Evolutionary conservation across 345 rosid species (phyloP).

Genomic region (Rhodamnia argentea): DNA sequence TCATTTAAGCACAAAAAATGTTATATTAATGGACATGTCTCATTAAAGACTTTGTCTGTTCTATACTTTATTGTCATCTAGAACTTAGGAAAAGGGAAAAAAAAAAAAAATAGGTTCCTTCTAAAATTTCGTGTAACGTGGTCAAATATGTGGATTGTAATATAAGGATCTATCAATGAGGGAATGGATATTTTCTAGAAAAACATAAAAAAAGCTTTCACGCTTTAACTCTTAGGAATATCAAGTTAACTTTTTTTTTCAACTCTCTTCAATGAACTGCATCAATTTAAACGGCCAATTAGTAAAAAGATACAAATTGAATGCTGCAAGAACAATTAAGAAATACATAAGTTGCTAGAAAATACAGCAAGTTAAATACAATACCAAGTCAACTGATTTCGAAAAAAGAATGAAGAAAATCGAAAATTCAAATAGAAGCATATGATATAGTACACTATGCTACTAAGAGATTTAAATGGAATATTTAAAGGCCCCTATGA

Average conservation of each 20-base stretch:
- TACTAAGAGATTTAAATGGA: background rate
- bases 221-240: background rate
- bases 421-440: background rate
- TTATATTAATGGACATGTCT: background rate
- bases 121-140: background rate
- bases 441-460: background rate
- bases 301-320: background rate
- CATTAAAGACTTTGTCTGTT: background rate
- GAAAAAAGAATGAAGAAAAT: background rate
- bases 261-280: background rate
- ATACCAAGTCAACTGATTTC: background rate
- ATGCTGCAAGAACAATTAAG: background rate
- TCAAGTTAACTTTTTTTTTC: background rate
- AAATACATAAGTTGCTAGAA: background rate
- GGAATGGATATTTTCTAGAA: background rate
- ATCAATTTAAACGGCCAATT: background rate
- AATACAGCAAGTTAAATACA: background rate
- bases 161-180: background rate
- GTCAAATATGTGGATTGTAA: background rate
- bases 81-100: background rate
- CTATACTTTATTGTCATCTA: background rate
- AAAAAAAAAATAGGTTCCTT: background rate
- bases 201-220: background rate
- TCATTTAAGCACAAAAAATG: background rate
- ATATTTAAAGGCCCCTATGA: background rate